Percentiles rank a stretch among this genome's conserved stretches.
These are phyloP conservation scores for Thinopyrum obtusiflorum DNA, from an alignment of 202 grass and related monocot genomes.

Conservation along the genomic window DNA sequence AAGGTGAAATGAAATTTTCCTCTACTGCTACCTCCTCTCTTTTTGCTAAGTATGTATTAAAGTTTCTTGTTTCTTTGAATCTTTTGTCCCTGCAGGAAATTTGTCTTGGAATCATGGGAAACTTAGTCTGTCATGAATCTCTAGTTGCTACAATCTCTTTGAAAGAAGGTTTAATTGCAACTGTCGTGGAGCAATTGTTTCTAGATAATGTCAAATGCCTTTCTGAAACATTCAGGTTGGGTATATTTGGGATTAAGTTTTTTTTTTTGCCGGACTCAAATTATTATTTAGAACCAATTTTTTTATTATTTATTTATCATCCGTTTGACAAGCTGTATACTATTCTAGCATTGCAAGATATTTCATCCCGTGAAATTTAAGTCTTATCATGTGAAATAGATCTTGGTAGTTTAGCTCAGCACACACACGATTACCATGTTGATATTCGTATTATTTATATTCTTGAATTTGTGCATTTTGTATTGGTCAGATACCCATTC, in stretches of 20 bases:
- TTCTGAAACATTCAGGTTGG: conserved; percentile 85
- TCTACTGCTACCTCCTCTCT: conserved; percentile 6
- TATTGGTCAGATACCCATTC: neutral
- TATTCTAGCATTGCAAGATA: conserved; percentile 1
- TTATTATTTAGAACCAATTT: neutral
- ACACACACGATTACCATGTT: neutral
- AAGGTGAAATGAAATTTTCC: conserved; percentile 45
- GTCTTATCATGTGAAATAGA: conserved; percentile 24
- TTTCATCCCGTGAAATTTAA: conserved; percentile 3
- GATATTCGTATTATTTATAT: conserved; percentile 16
- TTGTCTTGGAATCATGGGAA: conserved; percentile 92
- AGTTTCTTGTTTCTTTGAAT: conserved; percentile 14
- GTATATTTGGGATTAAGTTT: neutral
- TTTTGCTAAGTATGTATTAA: conserved; percentile 3
- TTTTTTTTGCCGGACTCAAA: conserved; percentile 24
- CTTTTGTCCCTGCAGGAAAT: conserved; percentile 65
- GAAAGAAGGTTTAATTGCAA: conserved; percentile 64
- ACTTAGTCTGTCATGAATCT: conserved; percentile 82
- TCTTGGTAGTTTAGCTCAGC: conserved; percentile 12
- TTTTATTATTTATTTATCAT: neutral
- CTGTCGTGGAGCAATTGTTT: conserved; percentile 69
- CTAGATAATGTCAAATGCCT: conserved; percentile 71
- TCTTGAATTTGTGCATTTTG: conserved; percentile 6
- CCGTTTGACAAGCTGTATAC: neutral
- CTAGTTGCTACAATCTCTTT: conserved; percentile 56